A percentile compares a stretch with the other conserved stretches of the same genome.
These are phyloP conservation scores for Hondaea fermentalgiana DNA, from an alignment of 108 stramenopile species.

Conservation along the genomic window DNA sequence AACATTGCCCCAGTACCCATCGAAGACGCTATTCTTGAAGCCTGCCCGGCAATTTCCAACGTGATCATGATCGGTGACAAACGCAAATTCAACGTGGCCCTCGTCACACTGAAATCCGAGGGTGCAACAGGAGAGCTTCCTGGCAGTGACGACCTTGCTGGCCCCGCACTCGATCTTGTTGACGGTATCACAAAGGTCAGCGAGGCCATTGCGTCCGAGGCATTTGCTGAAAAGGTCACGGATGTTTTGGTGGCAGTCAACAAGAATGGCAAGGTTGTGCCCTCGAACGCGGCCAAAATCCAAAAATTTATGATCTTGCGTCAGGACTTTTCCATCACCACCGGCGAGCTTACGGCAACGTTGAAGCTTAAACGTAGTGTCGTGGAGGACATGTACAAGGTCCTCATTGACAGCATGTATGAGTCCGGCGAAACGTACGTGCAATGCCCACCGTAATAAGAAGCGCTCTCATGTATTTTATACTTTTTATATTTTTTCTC, in stretches of 20 bases:
- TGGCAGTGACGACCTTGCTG: neutral
- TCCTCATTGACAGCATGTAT: conserved; percentile 40
- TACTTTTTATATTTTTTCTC: neutral
- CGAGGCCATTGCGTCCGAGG: neutral
- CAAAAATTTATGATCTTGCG: conserved; percentile 50
- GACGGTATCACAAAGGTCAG: neutral
- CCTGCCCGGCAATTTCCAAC: conserved; percentile 39
- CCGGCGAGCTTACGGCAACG: conserved; percentile 68
- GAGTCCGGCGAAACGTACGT: neutral
- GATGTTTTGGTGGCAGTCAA: neutral
- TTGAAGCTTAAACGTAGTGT: conserved; percentile 64
- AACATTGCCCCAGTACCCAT: conserved; percentile 52
- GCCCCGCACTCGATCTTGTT: neutral
- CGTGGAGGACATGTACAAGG: conserved; percentile 48
- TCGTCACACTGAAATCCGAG: conserved; percentile 38
- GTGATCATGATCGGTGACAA: conserved; percentile 52
- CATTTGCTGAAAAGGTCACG: neutral
- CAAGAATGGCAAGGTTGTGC: conserved; percentile 24
- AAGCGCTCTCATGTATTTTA: neutral
- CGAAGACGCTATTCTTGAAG: conserved; percentile 44
- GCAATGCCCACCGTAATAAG: neutral
- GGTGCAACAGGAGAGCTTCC: conserved; percentile 14
- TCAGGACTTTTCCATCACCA: conserved; percentile 50
- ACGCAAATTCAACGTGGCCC: conserved; percentile 42
- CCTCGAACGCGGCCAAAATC: conserved; percentile 58